Percentiles rank a stretch among this genome's conserved stretches.
phyloP scores from a whole-genome alignment of 2,329 filamentous ascomycete genomes.

The Epichloe gansuensis region DNA sequence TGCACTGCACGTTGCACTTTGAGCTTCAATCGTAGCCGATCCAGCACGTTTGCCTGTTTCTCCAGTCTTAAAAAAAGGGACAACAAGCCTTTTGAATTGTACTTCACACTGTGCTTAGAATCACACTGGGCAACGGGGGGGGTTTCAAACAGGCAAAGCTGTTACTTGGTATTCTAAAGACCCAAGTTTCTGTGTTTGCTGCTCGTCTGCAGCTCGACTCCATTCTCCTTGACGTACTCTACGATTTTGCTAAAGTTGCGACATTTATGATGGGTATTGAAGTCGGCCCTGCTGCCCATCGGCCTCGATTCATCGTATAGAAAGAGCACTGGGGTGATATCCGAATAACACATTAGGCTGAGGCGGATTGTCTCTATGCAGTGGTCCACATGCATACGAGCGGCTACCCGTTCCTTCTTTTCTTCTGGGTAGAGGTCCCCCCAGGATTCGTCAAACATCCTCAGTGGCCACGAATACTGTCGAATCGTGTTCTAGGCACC shows the following conservation, averaged over 20 bases:
- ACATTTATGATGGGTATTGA: not conserved
- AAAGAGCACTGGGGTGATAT: not conserved
- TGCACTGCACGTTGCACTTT: too few species aligned
- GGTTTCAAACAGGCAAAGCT: too few species aligned
- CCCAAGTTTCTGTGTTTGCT: too few species aligned
- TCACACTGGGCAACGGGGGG: too few species aligned
- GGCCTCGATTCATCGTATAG: not conserved
- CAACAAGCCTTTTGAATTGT: too few species aligned
- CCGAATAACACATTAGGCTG: constrained; percentile 1
- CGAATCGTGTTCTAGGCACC: not conserved
- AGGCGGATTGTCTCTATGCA: not conserved
- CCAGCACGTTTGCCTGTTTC: too few species aligned
- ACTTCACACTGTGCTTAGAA: too few species aligned
- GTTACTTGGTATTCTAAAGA: too few species aligned
- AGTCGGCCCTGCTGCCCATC: not conserved
- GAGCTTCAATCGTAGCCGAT: too few species aligned
- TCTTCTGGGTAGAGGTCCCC: too few species aligned
- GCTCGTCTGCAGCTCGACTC: not conserved
- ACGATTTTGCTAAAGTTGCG: not conserved
- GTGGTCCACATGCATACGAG: constrained; percentile 1
- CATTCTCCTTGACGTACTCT: not conserved
- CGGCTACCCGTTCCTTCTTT: too few species aligned
- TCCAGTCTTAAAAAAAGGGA: too few species aligned
- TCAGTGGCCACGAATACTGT: not conserved
- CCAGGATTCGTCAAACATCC: not conserved